These are phyloP conservation scores for Eurotiales sp. DNA, from an alignment of 2,329 filamentous ascomycete species.

Conservation along the genomic window DNA sequence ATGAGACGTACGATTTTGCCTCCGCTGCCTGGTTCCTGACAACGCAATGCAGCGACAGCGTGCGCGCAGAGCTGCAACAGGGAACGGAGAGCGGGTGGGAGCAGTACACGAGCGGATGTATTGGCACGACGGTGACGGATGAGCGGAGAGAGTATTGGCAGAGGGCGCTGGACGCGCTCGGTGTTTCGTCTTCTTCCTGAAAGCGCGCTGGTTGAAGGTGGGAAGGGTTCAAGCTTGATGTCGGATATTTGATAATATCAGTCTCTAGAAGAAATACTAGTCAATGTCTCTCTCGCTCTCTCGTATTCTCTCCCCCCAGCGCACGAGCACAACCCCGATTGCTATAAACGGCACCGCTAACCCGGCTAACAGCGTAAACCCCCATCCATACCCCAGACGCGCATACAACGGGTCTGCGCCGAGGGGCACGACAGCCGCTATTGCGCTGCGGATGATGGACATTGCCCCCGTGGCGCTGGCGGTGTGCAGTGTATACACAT, in stretches of 20 bases:
- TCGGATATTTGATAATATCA: too few species aligned
- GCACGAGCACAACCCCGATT: not conserved
- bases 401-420: conserved; percentile 1
- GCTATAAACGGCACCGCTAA: conserved; percentile 5
- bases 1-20: conserved; percentile 53
- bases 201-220: too few species aligned
- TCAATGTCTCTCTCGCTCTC: too few species aligned
- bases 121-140: conserved; percentile 47
- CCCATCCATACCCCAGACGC: conserved; percentile 1
- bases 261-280: too few species aligned
- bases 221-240: too few species aligned
- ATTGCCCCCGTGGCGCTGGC: conserved; percentile 4
- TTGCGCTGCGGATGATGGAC: conserved; percentile 5
- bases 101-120: conserved; percentile 52
- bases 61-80: conserved; percentile 43
- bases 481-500: conserved; percentile 26
- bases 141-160: conserved; percentile 50
- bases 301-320: conserved; percentile 1
- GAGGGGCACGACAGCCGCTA: not conserved
- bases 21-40: conserved; percentile 60
- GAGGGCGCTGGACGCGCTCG: conserved; percentile 38
- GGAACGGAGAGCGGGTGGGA: conserved; percentile 50
- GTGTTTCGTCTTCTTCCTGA: too few species aligned
- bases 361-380: conserved; percentile 1
- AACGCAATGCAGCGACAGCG: conserved; percentile 49